Conservation (phyloP, 192 early-diverging fungal species). For the Gryganskiella cystojenkinii region DNA sequence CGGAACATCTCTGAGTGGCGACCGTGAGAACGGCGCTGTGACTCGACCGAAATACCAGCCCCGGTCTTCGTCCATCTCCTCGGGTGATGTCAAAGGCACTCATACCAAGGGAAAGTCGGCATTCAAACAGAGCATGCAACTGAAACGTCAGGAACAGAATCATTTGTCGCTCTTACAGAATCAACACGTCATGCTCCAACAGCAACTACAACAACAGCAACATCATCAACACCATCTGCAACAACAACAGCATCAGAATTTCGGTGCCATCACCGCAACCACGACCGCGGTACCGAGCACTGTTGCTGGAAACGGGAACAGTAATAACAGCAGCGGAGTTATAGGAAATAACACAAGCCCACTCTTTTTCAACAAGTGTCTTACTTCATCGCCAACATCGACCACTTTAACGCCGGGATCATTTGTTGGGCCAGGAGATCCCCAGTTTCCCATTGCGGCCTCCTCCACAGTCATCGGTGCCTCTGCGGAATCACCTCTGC, state of each 20-base stretch:
- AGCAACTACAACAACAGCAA: conserved; percentile 4
- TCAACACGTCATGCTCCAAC: background rate
- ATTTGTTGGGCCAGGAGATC: background rate
- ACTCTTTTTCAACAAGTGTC: background rate
- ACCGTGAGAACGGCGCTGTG: background rate
- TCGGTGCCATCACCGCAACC: background rate
- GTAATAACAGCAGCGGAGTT: background rate
- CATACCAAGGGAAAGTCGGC: conserved; percentile 7
- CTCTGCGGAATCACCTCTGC: no score
- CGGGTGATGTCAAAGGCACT: conserved; percentile 3
- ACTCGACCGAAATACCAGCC: background rate
- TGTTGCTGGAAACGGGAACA: no score
- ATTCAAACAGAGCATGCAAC: background rate
- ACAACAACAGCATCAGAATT: background rate
- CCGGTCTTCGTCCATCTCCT: no score
- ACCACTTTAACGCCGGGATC: background rate
- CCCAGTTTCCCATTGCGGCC: no score
- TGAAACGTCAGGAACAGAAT: background rate
- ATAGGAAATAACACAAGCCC: background rate
- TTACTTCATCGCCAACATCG: background rate
- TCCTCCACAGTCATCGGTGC: no score
- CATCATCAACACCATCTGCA: conserved; percentile 12
- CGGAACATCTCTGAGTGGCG: background rate
- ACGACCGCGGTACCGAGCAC: background rate
- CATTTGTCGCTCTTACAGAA: background rate